A percentile compares a stretch with the other conserved stretches of the same genome.
These are phyloP conservation scores for Lignosus rhinocerotis DNA, from an alignment of 1,284 basidiomycete genomes.

Conservation along the genomic window DNA sequence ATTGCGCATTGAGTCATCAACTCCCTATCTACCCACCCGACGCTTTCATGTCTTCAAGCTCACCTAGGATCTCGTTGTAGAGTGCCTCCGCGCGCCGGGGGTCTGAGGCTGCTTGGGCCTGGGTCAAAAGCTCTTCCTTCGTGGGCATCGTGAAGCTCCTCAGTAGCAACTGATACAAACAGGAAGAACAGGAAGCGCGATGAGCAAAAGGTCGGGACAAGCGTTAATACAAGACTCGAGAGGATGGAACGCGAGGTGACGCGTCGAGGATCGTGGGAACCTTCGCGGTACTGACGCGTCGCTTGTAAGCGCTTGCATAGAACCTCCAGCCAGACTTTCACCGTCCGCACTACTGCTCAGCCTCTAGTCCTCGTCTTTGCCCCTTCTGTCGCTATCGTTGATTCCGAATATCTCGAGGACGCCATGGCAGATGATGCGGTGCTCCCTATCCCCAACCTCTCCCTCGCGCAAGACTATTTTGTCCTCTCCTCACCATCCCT, in stretches of 20 bases:
- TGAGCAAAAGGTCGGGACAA: slow-evolving; percentile 20
- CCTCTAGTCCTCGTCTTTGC: slow-evolving; percentile 5
- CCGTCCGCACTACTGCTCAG: slow-evolving; percentile 3
- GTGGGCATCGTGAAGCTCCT: slow-evolving; percentile 31
- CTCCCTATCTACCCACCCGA: neutral
- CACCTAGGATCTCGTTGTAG: slow-evolving; percentile 68
- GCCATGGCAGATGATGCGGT: slow-evolving; percentile 85
- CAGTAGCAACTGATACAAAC: neutral
- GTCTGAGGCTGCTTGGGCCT: slow-evolving; percentile 49
- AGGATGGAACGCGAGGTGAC: slow-evolving; percentile 33
- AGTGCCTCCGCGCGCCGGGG: slow-evolving; percentile 61
- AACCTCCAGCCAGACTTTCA: neutral
- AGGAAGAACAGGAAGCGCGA: neutral
- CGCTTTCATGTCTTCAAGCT: neutral
- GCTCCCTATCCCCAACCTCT: slow-evolving; percentile 84
- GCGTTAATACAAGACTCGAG: slow-evolving; percentile 1
- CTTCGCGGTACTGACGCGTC: slow-evolving; percentile 35
- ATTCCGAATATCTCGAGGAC: slow-evolving; percentile 1
- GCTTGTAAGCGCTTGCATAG: slow-evolving; percentile 25
- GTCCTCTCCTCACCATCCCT: slow-evolving; percentile 67
- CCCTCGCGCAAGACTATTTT: slow-evolving; percentile 78
- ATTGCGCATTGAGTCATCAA: neutral
- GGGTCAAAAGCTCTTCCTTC: slow-evolving; percentile 49
- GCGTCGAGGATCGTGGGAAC: slow-evolving; percentile 42
- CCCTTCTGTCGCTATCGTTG: slow-evolving; percentile 1